Base-by-base conservation (phyloP, 2,329 filamentous ascomycete genomes). In the Cordyceps pruinosa region DNA sequence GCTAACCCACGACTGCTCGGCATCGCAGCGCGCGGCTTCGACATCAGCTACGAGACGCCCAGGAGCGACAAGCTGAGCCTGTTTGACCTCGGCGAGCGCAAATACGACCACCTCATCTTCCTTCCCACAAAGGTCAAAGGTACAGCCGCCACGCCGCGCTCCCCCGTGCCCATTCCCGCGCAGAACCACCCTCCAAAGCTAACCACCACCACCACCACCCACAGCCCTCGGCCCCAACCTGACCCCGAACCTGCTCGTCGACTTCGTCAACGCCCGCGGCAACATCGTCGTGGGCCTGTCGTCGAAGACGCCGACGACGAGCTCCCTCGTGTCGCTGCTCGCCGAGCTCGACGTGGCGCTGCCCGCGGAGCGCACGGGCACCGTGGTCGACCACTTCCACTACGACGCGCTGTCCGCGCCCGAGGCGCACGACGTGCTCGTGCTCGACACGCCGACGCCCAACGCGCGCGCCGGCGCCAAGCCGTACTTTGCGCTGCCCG, bases 361-460 rank as follows among this genome's bases (percentile, higher is more conserved):
- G n/a, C 90, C 94, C 39, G 75, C 84, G 35, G 93, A 96, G 73
- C 89, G 92, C 67, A 90, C 87, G 57, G 86, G 89, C 58, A 78
- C 93, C 58, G 87, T 96, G 6, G 87, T 97, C 60, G 94, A 97
- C 74, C 94, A 99, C 78, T 97, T 97, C 84, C 88, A 90, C 76
- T 94, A 94, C 75, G 93, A 97, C 68, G 79, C 81, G 57, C 65
- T 82, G 32, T 90, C 87, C 41, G 87, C 93, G 5, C 69, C 85
- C 50, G 91, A 97, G 62, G 83, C 85, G 68, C 94, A 99, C 73
- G 90, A 97, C 73, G 89, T 96, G 30, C 78, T 99, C 45, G 80
- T 97, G 30, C 75, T 97, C 52, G 83, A 88, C 44, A 79, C 83
- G 35, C 89, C 91, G 12, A n/a, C 49, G 4, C 75, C 77, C 59